Percentiles rank a stretch among this genome's conserved stretches.
phyloP scores from a whole-genome alignment of 1,139 yeast species.

The Geotrichum siamense region DNA sequence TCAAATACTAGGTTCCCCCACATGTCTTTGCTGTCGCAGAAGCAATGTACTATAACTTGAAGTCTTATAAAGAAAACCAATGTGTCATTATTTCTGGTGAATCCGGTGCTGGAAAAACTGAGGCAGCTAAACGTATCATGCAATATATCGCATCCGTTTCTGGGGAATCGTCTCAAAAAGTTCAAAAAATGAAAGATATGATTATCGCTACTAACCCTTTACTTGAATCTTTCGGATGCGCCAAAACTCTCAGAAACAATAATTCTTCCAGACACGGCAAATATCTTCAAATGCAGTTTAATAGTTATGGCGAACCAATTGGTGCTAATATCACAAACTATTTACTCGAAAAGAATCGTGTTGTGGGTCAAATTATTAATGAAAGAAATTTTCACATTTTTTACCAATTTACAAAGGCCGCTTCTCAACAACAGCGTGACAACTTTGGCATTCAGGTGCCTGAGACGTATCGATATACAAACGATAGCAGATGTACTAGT shows the following conservation, averaged over 20 bases:
- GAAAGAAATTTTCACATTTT: conserved; percentile 97
- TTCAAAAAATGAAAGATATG: conserved; percentile 89
- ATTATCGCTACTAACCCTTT: conserved; percentile 96
- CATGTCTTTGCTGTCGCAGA: conserved; percentile 98
- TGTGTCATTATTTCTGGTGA: conserved; percentile 98
- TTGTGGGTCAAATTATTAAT: conserved; percentile 82
- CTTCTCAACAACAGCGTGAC: conserved; percentile 78
- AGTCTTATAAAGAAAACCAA: conserved; percentile 89
- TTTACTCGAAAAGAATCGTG: conserved; percentile 88
- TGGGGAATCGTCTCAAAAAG: conserved; percentile 50
- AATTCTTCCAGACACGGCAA: conserved; percentile 98
- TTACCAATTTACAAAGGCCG: conserved; percentile 90
- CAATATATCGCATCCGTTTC: conserved; percentile 92
- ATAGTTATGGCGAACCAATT: conserved; percentile 74
- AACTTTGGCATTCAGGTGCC: conserved; percentile 86
- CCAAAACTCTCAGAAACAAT: conserved; percentile 91
- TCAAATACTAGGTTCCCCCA: conserved; percentile 59
- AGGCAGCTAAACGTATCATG: conserved; percentile 98
- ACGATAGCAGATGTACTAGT: conserved; percentile 74
- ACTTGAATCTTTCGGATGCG: conserved; percentile 96
- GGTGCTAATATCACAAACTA: conserved; percentile 96
- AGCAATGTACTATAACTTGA: conserved; percentile 90
- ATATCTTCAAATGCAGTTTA: conserved; percentile 86
- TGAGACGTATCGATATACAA: conserved; percentile 83
- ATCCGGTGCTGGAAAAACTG: conserved; percentile 98